phyloP scores from a whole-genome alignment of 2,329 filamentous ascomycete species.

The Hypoxylon sp. region DNA sequence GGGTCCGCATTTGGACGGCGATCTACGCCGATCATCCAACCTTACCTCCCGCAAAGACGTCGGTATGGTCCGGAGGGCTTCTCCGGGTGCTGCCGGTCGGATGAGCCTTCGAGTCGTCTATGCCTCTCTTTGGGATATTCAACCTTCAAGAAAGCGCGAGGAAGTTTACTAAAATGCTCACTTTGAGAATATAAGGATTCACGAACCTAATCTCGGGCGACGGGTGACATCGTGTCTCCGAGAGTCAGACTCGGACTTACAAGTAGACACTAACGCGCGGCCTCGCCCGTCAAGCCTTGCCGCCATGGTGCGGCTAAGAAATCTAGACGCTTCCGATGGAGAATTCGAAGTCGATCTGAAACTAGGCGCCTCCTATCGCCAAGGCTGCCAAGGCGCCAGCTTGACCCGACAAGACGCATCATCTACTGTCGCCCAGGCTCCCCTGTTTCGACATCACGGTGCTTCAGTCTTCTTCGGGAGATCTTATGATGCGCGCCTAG shows the following conservation, averaged over 20 bases:
- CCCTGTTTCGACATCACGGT: constrained; percentile 21
- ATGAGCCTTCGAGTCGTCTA: too few relatives aligned
- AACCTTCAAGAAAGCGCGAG: too few relatives aligned
- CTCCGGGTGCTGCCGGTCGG: too few relatives aligned
- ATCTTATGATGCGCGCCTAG: constrained; percentile 29
- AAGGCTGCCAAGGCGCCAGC: constrained; percentile 30
- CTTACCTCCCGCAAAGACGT: not conserved
- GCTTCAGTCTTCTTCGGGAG: constrained; percentile 7
- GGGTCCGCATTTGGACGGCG: constrained; percentile 17
- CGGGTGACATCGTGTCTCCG: not conserved
- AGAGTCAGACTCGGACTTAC: not conserved
- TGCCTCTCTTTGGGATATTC: too few relatives aligned
- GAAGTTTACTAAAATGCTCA: too few relatives aligned
- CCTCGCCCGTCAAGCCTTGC: not conserved
- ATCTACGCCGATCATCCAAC: constrained; percentile 3
- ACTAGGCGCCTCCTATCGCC: constrained; percentile 21
- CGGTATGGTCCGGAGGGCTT: constrained; percentile 2
- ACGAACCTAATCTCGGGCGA: too few relatives aligned
- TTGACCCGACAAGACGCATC: constrained; percentile 2
- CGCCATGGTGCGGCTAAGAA: constrained; percentile 5
- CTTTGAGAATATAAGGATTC: too few relatives aligned
- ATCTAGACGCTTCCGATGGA: constrained; percentile 24
- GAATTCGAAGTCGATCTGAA: constrained; percentile 37
- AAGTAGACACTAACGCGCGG: not conserved
- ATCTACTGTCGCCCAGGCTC: not conserved